These are phyloP conservation scores for Jimgerdemannia lactiflua DNA, from an alignment of 192 early-diverging fungal species.

Conservation along the genomic window DNA sequence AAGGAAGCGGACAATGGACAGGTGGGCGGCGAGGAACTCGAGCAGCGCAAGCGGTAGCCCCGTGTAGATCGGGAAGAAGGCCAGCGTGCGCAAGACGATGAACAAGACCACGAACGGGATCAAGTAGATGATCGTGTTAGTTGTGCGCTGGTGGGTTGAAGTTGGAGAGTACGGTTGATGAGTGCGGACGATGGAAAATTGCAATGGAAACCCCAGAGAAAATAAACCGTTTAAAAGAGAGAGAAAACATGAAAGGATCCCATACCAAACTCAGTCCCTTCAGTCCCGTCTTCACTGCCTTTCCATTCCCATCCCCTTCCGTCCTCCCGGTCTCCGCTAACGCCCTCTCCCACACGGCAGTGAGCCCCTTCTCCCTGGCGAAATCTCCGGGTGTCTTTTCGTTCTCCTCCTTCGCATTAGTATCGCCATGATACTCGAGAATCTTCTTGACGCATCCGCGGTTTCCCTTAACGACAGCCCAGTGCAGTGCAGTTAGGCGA, in stretches of 20 bases:
- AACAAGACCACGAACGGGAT: constrained; percentile 68
- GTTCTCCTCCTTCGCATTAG: constrained; percentile 59
- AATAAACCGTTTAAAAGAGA: neutral
- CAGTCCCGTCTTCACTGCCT: constrained; percentile 5
- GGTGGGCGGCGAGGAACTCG: constrained; percentile 52
- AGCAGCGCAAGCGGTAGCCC: constrained; percentile 60
- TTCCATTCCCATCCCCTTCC: constrained; percentile 15
- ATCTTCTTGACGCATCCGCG: constrained; percentile 57
- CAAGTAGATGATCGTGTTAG: constrained; percentile 65
- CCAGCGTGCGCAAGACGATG: constrained; percentile 52
- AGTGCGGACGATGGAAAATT: neutral
- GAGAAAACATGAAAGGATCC: neutral
- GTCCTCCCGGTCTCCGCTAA: constrained; percentile 26
- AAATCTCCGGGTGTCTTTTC: constrained; percentile 85
- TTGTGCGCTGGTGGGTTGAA: constrained; percentile 39
- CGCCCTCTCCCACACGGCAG: constrained; percentile 46
- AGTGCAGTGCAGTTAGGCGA: constrained; percentile 87
- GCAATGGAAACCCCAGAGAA: neutral
- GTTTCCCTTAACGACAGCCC: constrained; percentile 72
- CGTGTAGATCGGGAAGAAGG: constrained; percentile 73
- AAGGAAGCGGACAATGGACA: constrained; percentile 59
- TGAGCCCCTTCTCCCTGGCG: constrained; percentile 58
- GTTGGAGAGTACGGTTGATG: neutral
- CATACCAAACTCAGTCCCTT: constrained; percentile 18
- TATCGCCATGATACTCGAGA: constrained; percentile 71